Conservation (phyloP, 148 eudicot species). For the Chenopodium quinoa region DNA sequence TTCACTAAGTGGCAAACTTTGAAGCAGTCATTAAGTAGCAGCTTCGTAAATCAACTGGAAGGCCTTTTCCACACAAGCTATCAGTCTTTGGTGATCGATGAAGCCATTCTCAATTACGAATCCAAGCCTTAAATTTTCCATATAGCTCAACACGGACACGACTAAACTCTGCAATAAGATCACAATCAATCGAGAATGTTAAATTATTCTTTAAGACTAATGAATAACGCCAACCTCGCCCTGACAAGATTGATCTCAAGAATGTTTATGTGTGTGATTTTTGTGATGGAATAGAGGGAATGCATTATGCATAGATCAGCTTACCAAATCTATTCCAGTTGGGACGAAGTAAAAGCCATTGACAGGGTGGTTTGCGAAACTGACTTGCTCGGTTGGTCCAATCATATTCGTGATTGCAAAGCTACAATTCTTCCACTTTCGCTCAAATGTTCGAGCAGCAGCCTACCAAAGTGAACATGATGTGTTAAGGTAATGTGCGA, state of each 20-base stretch:
- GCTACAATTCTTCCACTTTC: conserved; percentile 18
- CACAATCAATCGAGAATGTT: not conserved
- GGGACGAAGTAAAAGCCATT: conserved; percentile 27
- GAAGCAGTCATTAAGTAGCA: not conserved
- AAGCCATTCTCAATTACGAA: conserved; percentile 15
- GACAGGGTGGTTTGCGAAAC: conserved; percentile 23
- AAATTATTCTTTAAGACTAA: no score
- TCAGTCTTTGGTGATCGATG: conserved; percentile 13
- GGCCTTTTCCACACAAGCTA: conserved; percentile 9
- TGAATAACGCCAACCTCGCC: no score
- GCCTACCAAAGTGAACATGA: conserved; percentile 2
- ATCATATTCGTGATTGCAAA: conserved; percentile 21
- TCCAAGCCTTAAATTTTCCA: conserved; percentile 21
- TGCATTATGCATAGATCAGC: not conserved
- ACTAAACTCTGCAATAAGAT: conserved; percentile 19
- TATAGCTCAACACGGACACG: conserved; percentile 22
- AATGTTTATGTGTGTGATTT: no score
- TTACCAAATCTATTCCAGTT: conserved; percentile 1
- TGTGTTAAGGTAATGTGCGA: no score
- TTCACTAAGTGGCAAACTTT: not conserved
- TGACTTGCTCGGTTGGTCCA: conserved; percentile 26
- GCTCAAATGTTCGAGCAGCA: conserved; percentile 11
- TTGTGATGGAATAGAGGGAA: not conserved
- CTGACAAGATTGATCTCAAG: no score
- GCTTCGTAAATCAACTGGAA: conserved; percentile 18